Base-by-base conservation (phyloP, 108 stramenopile species). In the Pseudonitzschia delicatissima region DNA sequence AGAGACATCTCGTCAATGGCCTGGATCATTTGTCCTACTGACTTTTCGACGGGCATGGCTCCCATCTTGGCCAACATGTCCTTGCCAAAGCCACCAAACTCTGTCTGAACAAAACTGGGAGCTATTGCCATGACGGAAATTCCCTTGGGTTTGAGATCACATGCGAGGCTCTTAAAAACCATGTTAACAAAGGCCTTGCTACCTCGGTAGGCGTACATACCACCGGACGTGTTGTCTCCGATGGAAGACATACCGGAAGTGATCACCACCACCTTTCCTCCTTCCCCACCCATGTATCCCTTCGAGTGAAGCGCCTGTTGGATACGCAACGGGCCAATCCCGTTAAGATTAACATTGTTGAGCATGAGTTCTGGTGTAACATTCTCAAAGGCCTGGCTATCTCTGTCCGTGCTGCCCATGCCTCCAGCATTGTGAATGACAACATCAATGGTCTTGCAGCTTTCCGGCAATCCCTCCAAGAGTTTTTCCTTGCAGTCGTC, bases 131-230 rank as follows among this genome's bases (percentile, higher is more conserved):
- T 61, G 64, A 71, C 65, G 4, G 69, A 34, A 59, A 71, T 65
- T 20, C 37, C 18, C 4, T 59, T 58, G 6, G 68, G 25, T 44
- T 58, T 45, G 47, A 79, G 44, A 57, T 75, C 78, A 13, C 27
- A 15, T 2, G 71, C 48, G 25, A 77, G 32, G 31, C 59, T n/a
- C 75, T 70, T 69, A 15, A 51, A 57, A 39, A 75, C 57, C 76
- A 77, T 79, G 63, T 74, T 76, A 31, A 66, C 53, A 25, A 67
- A 71, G 8, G 77, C 76, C 71, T 72, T 78, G 50, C 64, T 31
- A n/a, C 73, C 20, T 5, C 78, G 62, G 57, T 79, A 79, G 4
- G 47, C 74, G 40, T 75, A 79, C 17, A 28, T 25, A 3, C 64
- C 68, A 47, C 78, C 74, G 18, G 73, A 79, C 2, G 42, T 32